These are phyloP conservation scores for Tolypocladium guangdongense DNA, from an alignment of 2,329 filamentous ascomycete genomes.

Conservation along the genomic window DNA sequence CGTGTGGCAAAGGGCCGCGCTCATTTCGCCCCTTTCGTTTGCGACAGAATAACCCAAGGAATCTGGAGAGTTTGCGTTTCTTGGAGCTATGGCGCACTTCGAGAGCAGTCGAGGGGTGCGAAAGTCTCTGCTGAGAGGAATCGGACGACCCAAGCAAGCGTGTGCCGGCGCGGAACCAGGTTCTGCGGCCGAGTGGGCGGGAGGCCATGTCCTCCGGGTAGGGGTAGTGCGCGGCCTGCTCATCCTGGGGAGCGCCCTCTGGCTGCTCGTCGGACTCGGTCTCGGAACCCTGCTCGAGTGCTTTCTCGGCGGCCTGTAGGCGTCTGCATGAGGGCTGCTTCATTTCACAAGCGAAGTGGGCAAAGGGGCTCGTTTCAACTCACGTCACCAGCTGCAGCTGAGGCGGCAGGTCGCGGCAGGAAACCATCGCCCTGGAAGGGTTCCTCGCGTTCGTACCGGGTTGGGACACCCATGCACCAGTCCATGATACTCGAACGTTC, in stretches of 20 bases:
- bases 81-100: conserved; percentile 7
- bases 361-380: neutral
- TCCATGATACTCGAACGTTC: conserved; percentile 3
- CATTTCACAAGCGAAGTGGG: neutral
- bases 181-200: conserved; percentile 9
- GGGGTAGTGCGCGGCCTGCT: conserved; percentile 12
- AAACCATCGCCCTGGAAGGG: conserved; percentile 25
- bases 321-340: neutral
- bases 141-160: conserved; percentile 13
- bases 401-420: conserved; percentile 7
- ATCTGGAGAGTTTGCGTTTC: neutral
- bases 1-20: conserved; percentile 3
- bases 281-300: neutral
- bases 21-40: conserved; percentile 15
- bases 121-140: neutral
- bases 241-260: neutral
- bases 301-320: neutral
- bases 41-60: conserved; percentile 14
- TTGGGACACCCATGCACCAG: conserved; percentile 25
- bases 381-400: neutral
- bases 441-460: conserved; percentile 21
- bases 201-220: neutral
- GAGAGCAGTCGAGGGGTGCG: conserved; percentile 2
- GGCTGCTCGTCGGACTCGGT: neutral
- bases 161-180: conserved; percentile 15